Conservation (phyloP, 73 alveolate species). For the Stentor roeselii region DNA sequence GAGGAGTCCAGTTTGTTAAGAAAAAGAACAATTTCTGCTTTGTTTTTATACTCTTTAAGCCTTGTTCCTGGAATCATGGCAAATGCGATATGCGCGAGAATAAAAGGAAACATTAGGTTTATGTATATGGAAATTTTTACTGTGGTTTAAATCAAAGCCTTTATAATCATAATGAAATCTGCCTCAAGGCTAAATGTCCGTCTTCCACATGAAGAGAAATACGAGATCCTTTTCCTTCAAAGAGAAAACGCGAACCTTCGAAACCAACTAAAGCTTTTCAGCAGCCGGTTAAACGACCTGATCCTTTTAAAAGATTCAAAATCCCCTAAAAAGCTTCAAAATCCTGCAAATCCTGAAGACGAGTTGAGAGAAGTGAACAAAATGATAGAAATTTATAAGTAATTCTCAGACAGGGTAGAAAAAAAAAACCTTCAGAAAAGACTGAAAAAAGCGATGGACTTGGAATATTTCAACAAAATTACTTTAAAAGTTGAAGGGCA, state of each 20-base stretch:
- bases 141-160: too few relatives aligned
- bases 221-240: neutral
- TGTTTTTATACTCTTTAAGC: neutral
- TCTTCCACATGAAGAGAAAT: neutral
- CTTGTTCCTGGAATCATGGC: slow-evolving; percentile 33
- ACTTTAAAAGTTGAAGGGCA: neutral
- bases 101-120: too few relatives aligned
- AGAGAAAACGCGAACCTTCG: neutral
- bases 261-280: neutral
- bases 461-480: neutral
- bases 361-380: neutral
- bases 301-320: neutral
- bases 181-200: too few relatives aligned
- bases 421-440: neutral
- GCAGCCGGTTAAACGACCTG: neutral
- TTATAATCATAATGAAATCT: too few relatives aligned
- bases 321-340: neutral
- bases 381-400: neutral
- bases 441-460: neutral
- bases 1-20: slow-evolving; percentile 26
- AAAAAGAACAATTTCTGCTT: slow-evolving; percentile 1
- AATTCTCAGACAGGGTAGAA: neutral
- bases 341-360: neutral
- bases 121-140: too few relatives aligned
- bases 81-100: too few relatives aligned